Percentiles rank a stretch among this genome's conserved stretches.
These are phyloP conservation scores for Chamaecrista fasciculata DNA, from an alignment of 306 rosid genomes.

Conservation along the genomic window DNA sequence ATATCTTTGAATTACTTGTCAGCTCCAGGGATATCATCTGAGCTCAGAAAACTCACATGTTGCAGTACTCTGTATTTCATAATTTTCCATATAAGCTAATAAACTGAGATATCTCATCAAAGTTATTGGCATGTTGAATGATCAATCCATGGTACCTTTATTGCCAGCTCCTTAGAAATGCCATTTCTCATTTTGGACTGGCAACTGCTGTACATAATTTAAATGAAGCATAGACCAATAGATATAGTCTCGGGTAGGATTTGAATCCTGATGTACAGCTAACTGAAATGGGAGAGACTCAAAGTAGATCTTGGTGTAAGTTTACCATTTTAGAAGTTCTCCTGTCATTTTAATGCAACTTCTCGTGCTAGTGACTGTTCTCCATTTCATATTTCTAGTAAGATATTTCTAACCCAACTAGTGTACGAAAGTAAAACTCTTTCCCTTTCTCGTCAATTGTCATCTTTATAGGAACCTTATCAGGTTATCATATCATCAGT, in stretches of 20 bases:
- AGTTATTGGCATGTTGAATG: background rate
- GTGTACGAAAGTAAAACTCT: background rate
- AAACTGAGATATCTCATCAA: background rate
- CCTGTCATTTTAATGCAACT: background rate
- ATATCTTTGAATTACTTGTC: background rate
- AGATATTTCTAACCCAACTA: background rate
- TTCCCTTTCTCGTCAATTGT: background rate
- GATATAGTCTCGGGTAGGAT: background rate
- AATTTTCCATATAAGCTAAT: background rate
- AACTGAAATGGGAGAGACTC: background rate
- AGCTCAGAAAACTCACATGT: background rate
- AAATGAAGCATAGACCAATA: slow-evolving; percentile 3
- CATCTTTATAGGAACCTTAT: background rate
- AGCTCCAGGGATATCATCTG: background rate
- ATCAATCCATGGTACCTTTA: background rate
- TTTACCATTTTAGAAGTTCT: slow-evolving; percentile 3
- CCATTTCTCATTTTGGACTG: background rate
- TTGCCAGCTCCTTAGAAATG: background rate
- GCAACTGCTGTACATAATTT: background rate
- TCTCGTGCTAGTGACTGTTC: background rate
- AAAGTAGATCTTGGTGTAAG: background rate
- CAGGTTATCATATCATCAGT: background rate
- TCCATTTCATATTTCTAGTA: background rate
- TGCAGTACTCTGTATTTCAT: background rate
- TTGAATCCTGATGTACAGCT: background rate